phyloP scores from a whole-genome alignment of 108 stramenopile genomes.

The Fistulifera solaris region DNA sequence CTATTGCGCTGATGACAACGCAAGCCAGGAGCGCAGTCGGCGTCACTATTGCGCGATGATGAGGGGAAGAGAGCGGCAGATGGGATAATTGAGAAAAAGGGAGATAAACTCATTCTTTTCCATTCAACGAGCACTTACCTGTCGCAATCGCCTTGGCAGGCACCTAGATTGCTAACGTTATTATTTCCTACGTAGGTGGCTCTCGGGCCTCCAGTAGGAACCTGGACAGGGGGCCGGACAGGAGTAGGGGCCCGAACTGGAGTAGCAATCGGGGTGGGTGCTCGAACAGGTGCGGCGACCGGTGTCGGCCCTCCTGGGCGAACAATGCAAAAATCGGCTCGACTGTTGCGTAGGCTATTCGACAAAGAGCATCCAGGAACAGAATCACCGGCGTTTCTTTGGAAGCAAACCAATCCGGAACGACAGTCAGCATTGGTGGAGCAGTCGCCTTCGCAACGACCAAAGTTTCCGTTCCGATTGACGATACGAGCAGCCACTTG shows the following conservation, averaged over 20 bases:
- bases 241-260: too few species aligned
- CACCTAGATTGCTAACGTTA: neutral
- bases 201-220: too few species aligned
- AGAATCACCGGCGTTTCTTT: slow-evolving; percentile 24
- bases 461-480: slow-evolving; percentile 2
- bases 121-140: too few species aligned
- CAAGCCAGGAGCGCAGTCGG: slow-evolving; percentile 13
- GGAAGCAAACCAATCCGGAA: slow-evolving; percentile 20
- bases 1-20: slow-evolving; percentile 19
- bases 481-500: too few species aligned
- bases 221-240: too few species aligned
- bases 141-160: slow-evolving; percentile 10
- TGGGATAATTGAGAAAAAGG: too few species aligned
- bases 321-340: slow-evolving; percentile 14
- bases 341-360: slow-evolving; percentile 4
- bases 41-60: slow-evolving; percentile 3
- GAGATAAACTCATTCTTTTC: too few species aligned
- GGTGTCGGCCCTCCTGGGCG: neutral
- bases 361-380: slow-evolving; percentile 33
- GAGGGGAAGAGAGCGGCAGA: too few species aligned
- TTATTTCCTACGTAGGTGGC: too few species aligned
- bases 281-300: neutral
- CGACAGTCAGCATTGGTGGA: slow-evolving; percentile 24
- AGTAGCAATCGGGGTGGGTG: neutral
- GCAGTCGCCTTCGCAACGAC: slow-evolving; percentile 34